Evolutionary conservation across 2,329 filamentous ascomycete species (phyloP).

Genomic region (Apiospora kogelbergensis): DNA sequence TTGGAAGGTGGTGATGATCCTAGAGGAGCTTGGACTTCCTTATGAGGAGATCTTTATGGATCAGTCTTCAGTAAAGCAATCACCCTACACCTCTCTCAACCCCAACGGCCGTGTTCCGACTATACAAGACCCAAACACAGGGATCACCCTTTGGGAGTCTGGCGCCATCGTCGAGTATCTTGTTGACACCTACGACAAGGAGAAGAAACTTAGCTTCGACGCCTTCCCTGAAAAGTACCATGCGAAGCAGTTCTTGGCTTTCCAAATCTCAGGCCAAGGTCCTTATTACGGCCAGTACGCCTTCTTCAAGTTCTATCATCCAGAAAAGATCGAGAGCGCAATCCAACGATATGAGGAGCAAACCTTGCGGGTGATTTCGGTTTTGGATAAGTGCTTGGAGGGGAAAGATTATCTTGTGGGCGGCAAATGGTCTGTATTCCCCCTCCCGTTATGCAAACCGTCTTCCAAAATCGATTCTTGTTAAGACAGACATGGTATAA

Average conservation of each 20-base stretch:
- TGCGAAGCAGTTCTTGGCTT: conserved; percentile 42
- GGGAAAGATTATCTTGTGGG: conserved; percentile 36
- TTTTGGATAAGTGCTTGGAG: conserved; percentile 33
- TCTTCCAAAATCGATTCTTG: neutral
- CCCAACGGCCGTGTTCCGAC: conserved; percentile 35
- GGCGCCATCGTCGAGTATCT: conserved; percentile 50
- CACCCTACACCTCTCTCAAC: conserved; percentile 27
- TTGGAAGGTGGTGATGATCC: conserved; percentile 29
- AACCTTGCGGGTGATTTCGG: conserved; percentile 19
- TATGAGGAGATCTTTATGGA: conserved; percentile 20
- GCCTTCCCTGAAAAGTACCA: conserved; percentile 32
- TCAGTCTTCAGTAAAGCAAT: conserved; percentile 26
- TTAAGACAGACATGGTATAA: neutral
- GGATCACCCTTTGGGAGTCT: conserved; percentile 47
- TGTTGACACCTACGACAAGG: conserved; percentile 42
- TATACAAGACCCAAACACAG: conserved; percentile 40
- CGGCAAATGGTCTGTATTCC: conserved; percentile 29
- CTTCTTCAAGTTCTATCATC: conserved; percentile 32
- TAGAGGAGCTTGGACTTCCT: conserved; percentile 31
- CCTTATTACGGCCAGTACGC: conserved; percentile 41
- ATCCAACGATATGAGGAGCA: conserved; percentile 28
- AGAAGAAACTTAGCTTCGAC: conserved; percentile 38
- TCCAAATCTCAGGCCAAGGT: conserved; percentile 43
- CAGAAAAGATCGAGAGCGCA: conserved; percentile 29
- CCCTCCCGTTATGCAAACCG: neutral